Percentiles rank a stretch among this genome's conserved stretches.
These are phyloP conservation scores for Trichoderma atroviride DNA, from an alignment of 2,329 filamentous ascomycete genomes.

Conservation along the genomic window DNA sequence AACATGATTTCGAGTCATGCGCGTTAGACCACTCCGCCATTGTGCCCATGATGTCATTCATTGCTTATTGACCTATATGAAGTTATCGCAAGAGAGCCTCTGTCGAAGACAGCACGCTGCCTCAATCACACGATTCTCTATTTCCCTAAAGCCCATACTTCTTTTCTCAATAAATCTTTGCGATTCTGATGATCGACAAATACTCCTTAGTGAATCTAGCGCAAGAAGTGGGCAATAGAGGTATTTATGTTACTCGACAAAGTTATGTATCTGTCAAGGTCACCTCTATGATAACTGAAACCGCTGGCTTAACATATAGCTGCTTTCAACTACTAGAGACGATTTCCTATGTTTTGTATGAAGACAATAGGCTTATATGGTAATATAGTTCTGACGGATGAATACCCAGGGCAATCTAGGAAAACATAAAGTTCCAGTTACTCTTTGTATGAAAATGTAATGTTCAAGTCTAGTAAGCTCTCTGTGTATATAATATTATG, in stretches of 20 bases:
- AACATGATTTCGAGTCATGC: conserved; percentile 29
- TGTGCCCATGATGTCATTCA: conserved; percentile 2
- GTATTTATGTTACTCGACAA: neutral
- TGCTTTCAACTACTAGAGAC: no score
- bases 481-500: no score
- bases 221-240: neutral
- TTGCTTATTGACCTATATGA: neutral
- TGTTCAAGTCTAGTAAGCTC: no score
- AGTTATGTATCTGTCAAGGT: neutral
- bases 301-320: neutral
- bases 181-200: neutral
- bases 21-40: conserved; percentile 27
- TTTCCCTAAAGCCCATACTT: no score
- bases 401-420: neutral
- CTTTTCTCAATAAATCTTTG: neutral
- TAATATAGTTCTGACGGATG: no score
- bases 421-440: neutral
- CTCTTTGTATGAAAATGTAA: neutral
- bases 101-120: neutral
- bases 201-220: neutral
- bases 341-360: no score
- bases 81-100: no score
- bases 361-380: no score
- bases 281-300: neutral
- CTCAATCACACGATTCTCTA: no score